These are phyloP conservation scores for Colletotrichum higginsianum DNA, from an alignment of 2,329 filamentous ascomycete genomes.

Conservation along the genomic window DNA sequence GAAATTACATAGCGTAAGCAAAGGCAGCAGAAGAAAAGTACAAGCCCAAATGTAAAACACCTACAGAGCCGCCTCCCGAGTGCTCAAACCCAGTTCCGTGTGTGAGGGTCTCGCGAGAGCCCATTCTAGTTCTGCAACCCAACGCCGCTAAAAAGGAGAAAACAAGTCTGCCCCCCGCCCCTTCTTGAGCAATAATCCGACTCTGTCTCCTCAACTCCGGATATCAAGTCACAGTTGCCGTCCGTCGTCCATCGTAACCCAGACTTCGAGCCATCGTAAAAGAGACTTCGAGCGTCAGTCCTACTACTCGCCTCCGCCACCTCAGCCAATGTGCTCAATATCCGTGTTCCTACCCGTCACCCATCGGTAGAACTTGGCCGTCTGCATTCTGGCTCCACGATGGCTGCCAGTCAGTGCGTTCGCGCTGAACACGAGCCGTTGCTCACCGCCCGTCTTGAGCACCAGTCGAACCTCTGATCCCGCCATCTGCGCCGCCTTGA, in stretches of 20 bases:
- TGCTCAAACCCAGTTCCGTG: not conserved
- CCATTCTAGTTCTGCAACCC: not conserved
- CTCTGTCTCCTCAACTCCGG: not conserved
- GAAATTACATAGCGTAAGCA: too few species aligned
- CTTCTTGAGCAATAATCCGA: not conserved
- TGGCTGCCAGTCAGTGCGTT: conserved; percentile 32
- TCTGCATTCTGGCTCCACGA: conserved; percentile 27
- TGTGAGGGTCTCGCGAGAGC: not conserved
- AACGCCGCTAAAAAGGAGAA: not conserved
- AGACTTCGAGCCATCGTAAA: not conserved
- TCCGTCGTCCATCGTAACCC: not conserved
- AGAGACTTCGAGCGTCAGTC: not conserved
- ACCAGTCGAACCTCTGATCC: conserved; percentile 21
- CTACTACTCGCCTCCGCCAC: not conserved
- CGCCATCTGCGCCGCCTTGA: conserved; percentile 31
- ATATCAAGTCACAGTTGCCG: too few species aligned
- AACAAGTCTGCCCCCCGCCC: not conserved
- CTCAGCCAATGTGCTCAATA: conserved; percentile 29
- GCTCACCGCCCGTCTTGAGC: conserved; percentile 30
- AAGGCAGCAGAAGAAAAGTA: too few species aligned
- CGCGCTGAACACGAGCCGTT: conserved; percentile 20
- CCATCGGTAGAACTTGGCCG: conserved; percentile 38
- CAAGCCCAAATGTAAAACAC: not conserved
- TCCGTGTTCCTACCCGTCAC: conserved; percentile 28
- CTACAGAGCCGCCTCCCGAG: not conserved